Evolutionary conservation across 805 yeast genomes (phyloP), one percentile per base, ranked within the genome.

Genomic region (Pichia nanzhaoensis): DNA sequence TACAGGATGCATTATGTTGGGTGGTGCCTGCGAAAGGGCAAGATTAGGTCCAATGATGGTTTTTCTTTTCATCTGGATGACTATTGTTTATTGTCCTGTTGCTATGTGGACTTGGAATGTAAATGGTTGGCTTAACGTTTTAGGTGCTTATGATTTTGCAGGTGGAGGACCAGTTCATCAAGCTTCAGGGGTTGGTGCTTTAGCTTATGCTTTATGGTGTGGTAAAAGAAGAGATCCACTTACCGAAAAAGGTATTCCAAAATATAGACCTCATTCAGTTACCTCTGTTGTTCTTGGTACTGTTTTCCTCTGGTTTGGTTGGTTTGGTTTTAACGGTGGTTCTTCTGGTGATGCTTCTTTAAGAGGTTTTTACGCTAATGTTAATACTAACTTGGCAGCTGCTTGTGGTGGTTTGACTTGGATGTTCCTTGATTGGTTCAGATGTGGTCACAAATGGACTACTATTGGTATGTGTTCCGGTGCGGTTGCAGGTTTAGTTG

Each of bases 311-410:
- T 91, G 97, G 96, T 89, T 93, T 58, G 99, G 98, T 32, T 93
- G 99, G 99, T 89, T 89, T 60, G 97, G 96, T 34, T 93, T 93
- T 80, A 93, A 93, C 75, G 97, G 96, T 67, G 98, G 98, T 58
- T 88, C 96, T 39, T 85, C 97, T 41, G 97, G 96, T 66, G 84
- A 88, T 61, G 86, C 96, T 32, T 69, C 91, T 51, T 80, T 93
- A 63, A 83, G 97, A 69, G 90, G 96, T 47, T 87, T 88, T 84
- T 89, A 89, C 72, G 96, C 97, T 33, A 77, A 84, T 63, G 83
- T 84, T 60, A 89, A 87, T 76, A 91, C 98, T 59, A 88, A 91
- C 68, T 64, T 91, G 56, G 96, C 98, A 42, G 98, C 98, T 50
- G 81, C 95, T 13, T 67, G 79, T 57, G 98, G 96, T 70, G 96